phyloP scores from a whole-genome alignment of 2,329 filamentous ascomycete species.

The Pseudogymnoascus sp. region DNA sequence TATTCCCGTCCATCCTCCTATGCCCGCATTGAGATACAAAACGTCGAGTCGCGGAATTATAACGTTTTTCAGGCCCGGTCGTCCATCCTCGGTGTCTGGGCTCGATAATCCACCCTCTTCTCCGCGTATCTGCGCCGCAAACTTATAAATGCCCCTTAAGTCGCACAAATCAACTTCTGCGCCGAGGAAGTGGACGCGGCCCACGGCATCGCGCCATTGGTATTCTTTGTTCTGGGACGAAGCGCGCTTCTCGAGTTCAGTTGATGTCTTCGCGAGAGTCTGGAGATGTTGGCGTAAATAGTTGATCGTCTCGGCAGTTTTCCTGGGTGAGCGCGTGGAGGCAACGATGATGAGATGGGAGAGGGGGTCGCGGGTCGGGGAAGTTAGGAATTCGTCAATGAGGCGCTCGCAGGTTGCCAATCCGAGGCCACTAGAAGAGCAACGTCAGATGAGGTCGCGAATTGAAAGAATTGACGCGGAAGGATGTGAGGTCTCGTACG shows the following conservation, averaged over 20 bases:
- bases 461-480: not conserved
- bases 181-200: constrained; percentile 49
- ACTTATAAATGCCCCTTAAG: constrained; percentile 38
- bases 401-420: constrained; percentile 75
- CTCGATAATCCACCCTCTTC: constrained; percentile 19
- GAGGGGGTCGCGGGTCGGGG: constrained; percentile 52
- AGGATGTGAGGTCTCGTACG: constrained; percentile 5
- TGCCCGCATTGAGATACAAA: constrained; percentile 78
- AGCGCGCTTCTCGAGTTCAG: constrained; percentile 36
- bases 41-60: constrained; percentile 64
- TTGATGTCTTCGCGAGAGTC: constrained; percentile 43
- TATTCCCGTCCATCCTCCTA: constrained; percentile 77
- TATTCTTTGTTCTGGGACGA: constrained; percentile 47
- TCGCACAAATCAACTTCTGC: constrained; percentile 53
- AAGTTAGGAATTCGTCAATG: constrained; percentile 79
- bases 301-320: constrained; percentile 63
- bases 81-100: constrained; percentile 24
- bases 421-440: constrained; percentile 63
- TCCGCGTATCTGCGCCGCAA: constrained; percentile 21
- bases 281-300: constrained; percentile 55
- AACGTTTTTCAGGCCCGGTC: constrained; percentile 39
- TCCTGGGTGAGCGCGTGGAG: constrained; percentile 68
- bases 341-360: constrained; percentile 71
- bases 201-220: constrained; percentile 36
- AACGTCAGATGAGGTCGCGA: constrained; percentile 25